These are phyloP conservation scores for Colletotrichum echinochloae DNA, from an alignment of 2,329 filamentous ascomycete species.

Conservation along the genomic window DNA sequence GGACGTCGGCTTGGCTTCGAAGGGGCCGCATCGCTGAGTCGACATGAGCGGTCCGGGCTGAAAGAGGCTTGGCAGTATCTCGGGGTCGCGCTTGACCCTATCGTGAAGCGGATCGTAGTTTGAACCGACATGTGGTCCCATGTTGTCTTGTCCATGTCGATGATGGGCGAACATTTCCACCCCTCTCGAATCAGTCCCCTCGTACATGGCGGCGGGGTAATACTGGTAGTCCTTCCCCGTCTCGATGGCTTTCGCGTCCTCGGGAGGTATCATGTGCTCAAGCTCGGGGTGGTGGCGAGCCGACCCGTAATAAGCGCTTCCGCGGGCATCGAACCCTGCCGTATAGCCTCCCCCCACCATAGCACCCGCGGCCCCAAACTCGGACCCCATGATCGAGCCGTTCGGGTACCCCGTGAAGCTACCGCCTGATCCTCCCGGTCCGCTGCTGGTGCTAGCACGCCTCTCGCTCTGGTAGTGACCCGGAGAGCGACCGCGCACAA, in stretches of 20 bases:
- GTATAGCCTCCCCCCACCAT: conserved; percentile 56
- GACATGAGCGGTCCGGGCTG: conserved; percentile 56
- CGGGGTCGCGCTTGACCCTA: conserved; percentile 62
- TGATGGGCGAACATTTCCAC: conserved; percentile 64
- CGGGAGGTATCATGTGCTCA: conserved; percentile 63
- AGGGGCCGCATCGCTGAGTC: conserved; percentile 59
- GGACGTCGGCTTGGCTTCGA: conserved; percentile 65
- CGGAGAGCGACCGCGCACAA: conserved; percentile 86
- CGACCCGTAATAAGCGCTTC: conserved; percentile 55
- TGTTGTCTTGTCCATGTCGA: conserved; percentile 50
- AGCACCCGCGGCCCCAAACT: conserved; percentile 52
- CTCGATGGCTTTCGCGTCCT: conserved; percentile 64
- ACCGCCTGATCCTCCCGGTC: conserved; percentile 73
- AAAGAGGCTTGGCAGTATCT: conserved; percentile 61
- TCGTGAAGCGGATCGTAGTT: conserved; percentile 47
- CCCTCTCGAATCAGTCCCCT: conserved; percentile 52
- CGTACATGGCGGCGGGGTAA: conserved; percentile 64
- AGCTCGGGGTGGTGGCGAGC: conserved; percentile 62
- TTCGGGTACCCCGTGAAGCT: conserved; percentile 64
- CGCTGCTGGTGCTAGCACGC: conserved; percentile 76
- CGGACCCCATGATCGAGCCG: conserved; percentile 54
- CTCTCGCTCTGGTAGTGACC: conserved; percentile 82
- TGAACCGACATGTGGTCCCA: conserved; percentile 48
- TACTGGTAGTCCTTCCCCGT: conserved; percentile 66
- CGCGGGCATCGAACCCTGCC: conserved; percentile 54